Percentiles rank a stretch among this genome's conserved stretches.
Evolutionary conservation across 148 eudicot genomes (phyloP).

Genomic region (Polygonum aviculare): DNA sequence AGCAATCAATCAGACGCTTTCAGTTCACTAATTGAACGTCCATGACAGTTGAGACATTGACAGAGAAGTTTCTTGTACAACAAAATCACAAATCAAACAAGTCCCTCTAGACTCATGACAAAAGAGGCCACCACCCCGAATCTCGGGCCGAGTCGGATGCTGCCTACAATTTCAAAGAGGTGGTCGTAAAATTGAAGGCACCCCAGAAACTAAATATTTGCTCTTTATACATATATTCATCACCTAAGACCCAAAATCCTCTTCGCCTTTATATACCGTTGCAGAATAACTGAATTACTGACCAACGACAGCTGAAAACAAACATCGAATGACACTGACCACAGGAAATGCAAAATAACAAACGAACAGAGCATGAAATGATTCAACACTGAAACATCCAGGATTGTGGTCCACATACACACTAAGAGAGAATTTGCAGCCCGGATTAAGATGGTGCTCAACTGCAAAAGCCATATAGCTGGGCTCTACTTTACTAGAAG

Average conservation of each 20-base stretch:
- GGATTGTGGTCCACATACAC: not conserved
- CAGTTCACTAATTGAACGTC: not conserved
- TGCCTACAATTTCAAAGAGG: not conserved
- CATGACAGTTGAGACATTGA: not conserved
- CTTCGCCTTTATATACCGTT: not conserved
- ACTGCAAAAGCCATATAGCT: not conserved
- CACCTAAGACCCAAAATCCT: not conserved
- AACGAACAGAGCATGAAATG: not conserved
- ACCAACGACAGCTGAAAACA: not conserved
- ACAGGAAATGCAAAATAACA: not conserved
- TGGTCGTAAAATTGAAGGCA: not conserved
- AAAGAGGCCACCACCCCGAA: constrained; percentile 6
- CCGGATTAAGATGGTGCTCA: not conserved
- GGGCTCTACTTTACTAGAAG: not conserved
- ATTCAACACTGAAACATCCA: not conserved
- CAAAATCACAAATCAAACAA: not conserved
- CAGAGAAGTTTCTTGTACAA: not conserved
- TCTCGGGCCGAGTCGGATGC: not conserved
- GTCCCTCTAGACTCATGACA: not conserved
- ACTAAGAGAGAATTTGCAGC: not conserved
- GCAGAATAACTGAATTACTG: not conserved
- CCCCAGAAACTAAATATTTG: not conserved
- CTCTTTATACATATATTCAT: constrained; percentile 6
- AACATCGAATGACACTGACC: not conserved
- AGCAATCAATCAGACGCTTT: not conserved